Conservation (phyloP, 1,284 basidiomycete species). For the Puccinia coronata region DNA sequence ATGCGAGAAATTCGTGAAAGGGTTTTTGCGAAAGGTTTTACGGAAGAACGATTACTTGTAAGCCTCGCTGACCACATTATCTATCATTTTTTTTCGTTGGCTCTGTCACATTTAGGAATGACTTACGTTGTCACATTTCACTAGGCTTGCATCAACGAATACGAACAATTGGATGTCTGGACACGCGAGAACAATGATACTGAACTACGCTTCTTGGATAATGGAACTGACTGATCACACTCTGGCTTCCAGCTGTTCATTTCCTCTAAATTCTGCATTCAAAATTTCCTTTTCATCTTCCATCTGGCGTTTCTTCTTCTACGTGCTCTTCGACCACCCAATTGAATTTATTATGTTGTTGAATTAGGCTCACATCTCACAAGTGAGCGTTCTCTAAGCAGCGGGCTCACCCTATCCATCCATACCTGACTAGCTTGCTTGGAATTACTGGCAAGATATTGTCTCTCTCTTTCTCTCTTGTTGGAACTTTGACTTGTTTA, state of each 20-base stretch:
- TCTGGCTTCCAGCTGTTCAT: not conserved
- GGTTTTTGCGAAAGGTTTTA: constrained; percentile 81
- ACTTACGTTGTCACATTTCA: no score
- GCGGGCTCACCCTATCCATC: not conserved
- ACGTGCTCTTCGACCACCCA: not conserved
- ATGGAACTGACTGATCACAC: constrained; percentile 28
- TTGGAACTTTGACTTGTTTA: not conserved
- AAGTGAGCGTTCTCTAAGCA: not conserved
- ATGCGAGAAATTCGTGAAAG: constrained; percentile 82
- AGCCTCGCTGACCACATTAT: constrained; percentile 70
- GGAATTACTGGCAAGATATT: not conserved
- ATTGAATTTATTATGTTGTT: not conserved
- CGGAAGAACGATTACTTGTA: constrained; percentile 82
- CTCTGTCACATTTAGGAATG: not conserved
- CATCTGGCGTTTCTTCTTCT: not conserved
- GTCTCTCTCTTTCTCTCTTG: not conserved
- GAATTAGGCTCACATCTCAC: not conserved
- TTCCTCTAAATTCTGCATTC: not conserved
- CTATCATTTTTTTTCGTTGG: not conserved
- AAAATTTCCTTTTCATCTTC: not conserved
- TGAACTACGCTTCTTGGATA: constrained; percentile 47
- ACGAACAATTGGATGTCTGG: constrained; percentile 54
- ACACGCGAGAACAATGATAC: constrained; percentile 46
- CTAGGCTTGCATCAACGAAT: constrained; percentile 54
- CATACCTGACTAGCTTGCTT: not conserved